Percentiles rank a stretch among this genome's conserved stretches.
These are phyloP conservation scores for Colletotrichum cuscutae DNA, from an alignment of 2,329 filamentous ascomycete species.

Conservation along the genomic window DNA sequence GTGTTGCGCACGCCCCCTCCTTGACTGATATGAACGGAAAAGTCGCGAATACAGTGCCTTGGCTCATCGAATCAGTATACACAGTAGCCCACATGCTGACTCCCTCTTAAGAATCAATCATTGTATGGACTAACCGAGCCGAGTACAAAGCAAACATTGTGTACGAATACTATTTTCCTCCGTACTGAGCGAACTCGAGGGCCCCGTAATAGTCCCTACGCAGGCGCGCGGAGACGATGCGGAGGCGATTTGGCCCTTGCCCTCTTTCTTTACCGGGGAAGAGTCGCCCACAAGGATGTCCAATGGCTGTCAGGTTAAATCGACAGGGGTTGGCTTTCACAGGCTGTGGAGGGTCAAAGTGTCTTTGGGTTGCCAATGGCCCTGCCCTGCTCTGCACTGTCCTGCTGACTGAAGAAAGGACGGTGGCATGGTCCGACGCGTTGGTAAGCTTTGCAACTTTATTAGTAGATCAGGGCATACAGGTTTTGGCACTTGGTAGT, in stretches of 20 bases:
- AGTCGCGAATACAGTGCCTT: conserved; percentile 9
- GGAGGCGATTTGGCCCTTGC: conserved; percentile 26
- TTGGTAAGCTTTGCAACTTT: conserved; percentile 12
- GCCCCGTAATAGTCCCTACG: neutral
- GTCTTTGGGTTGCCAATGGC: neutral
- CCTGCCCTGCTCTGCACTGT: conserved; percentile 17
- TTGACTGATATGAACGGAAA: neutral
- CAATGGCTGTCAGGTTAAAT: neutral
- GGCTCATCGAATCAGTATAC: conserved; percentile 24
- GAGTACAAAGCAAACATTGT: neutral
- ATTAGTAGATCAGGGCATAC: conserved; percentile 1
- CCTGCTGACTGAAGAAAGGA: conserved; percentile 8
- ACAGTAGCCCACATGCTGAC: neutral
- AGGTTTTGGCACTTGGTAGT: neutral
- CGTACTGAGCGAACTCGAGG: neutral
- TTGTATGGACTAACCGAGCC: neutral
- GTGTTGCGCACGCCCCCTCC: conserved; percentile 24
- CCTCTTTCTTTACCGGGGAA: conserved; percentile 27
- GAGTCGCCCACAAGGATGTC: neutral
- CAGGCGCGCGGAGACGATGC: conserved; percentile 16
- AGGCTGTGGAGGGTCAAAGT: neutral
- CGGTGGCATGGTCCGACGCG: conserved; percentile 11
- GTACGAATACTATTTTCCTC: neutral
- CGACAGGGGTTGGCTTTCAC: neutral
- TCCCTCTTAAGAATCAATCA: neutral